phyloP scores from a whole-genome alignment of 805 yeast species.

The Cyberlindnera sargentensis region DNA sequence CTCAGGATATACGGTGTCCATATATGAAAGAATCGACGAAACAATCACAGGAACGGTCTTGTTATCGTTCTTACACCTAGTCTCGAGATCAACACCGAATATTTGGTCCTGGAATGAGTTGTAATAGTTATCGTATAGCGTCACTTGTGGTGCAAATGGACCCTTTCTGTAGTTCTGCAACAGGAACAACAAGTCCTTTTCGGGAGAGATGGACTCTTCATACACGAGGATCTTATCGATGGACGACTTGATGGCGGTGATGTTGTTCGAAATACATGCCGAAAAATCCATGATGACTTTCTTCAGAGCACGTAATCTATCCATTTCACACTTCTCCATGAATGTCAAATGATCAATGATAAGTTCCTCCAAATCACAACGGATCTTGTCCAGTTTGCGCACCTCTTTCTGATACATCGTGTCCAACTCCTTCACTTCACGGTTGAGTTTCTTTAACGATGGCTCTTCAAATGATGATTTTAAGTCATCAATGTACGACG shows the following conservation, averaged over 20 bases:
- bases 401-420: constrained; percentile 47
- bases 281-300: constrained; percentile 69
- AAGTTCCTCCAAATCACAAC: constrained; percentile 70
- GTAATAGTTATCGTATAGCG: constrained; percentile 74
- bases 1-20: constrained; percentile 68
- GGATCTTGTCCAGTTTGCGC: constrained; percentile 49
- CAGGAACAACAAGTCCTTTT: constrained; percentile 56
- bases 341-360: constrained; percentile 65
- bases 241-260: constrained; percentile 48
- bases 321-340: constrained; percentile 78
- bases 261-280: constrained; percentile 55
- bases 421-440: constrained; percentile 57
- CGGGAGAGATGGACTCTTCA: constrained; percentile 69
- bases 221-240: constrained; percentile 55
- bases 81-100: constrained; percentile 73
- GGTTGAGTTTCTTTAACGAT: constrained; percentile 41
- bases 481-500: constrained; percentile 18
- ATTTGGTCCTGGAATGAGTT: constrained; percentile 60
- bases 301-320: constrained; percentile 68
- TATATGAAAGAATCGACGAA: constrained; percentile 52
- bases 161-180: constrained; percentile 70
- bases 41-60: constrained; percentile 66
- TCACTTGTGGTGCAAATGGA: constrained; percentile 61
- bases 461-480: constrained; percentile 38
- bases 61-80: constrained; percentile 63